Conservation (phyloP, 495 filamentous ascomycete species). For the Alectoria sarmentosa region DNA sequence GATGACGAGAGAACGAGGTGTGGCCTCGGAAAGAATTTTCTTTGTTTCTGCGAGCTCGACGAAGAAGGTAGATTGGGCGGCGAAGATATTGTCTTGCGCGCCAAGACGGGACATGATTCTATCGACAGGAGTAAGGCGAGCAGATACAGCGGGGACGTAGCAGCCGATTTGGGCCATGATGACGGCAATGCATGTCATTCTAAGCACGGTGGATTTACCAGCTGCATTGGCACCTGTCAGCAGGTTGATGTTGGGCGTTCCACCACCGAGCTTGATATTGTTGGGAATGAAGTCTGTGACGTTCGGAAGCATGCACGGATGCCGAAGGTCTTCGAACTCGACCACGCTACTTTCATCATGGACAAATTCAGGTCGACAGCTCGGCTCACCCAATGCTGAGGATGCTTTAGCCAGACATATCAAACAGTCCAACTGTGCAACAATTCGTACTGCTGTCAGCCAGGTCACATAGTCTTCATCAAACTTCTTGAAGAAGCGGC, state of each 20-base stretch:
- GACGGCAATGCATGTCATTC: constrained; percentile 95
- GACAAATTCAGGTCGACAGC: constrained; percentile 82
- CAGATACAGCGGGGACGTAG: constrained; percentile 77
- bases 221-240: constrained; percentile 96
- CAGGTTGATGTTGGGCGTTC: constrained; percentile 72
- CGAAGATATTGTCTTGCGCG: constrained; percentile 98
- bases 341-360: constrained; percentile 77
- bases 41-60: constrained; percentile 97
- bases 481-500: constrained; percentile 79
- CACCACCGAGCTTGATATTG: constrained; percentile 80
- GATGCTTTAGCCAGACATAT: constrained; percentile 90
- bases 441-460: constrained; percentile 77
- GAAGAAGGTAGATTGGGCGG: constrained; percentile 96
- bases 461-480: constrained; percentile 82
- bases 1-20: constrained; percentile 90
- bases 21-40: constrained; percentile 95
- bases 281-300: constrained; percentile 97
- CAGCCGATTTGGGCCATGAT: constrained; percentile 99
- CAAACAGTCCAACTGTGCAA: constrained; percentile 90
- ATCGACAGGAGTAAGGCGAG: constrained; percentile 84
- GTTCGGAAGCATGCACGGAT: constrained; percentile 85
- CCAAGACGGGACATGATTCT: constrained; percentile 99
- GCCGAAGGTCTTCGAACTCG: constrained; percentile 85
- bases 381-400: constrained; percentile 69
- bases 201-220: constrained; percentile 95